Base-by-base conservation (phyloP, 2,329 filamentous ascomycete genomes). In the Claviceps sp. region DNA sequence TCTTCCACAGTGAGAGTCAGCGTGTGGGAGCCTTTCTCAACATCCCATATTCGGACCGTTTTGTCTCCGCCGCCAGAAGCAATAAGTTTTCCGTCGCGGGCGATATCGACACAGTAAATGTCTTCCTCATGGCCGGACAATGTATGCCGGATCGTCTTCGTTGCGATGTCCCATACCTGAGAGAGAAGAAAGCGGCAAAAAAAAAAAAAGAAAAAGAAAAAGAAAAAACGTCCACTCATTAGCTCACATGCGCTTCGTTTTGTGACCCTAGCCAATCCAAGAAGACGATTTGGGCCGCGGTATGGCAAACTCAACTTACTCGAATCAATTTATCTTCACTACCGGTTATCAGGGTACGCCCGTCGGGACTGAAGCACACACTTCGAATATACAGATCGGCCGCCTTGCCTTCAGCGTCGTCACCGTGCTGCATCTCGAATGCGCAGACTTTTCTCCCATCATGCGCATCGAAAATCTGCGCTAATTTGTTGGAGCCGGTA, bases 41-140 rank as follows among this genome's bases (percentile, higher is more conserved):
- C 89, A 67, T 97, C 91, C 93, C 93, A 98, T 1, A 98, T 81
- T 53, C 91, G 85, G 52, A 97, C 93, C 14, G 89, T 96, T 60
- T 93, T 79, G 62, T 98, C 93, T 53, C 91, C 93, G 66, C 88
- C 94, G 47, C 93, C 93, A 7, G 93, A 97, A 5, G 91, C 93
- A 61, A 98, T 97, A 53, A 89, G 88, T 50, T 88, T 85, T 38
- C 91, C 91, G 61, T 96, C 94, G 43, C 88, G 84, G 37, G 91
- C 87, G 68, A 95, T 97, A 69, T 97, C 91, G 4, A 97, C 76
- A 5, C 88, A 95, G 70, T 97, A 97, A 57, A 98, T 97, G 59
- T 97, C 93, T 69, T 97, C 91, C 69, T 98, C 93, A 69, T 98
- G 93, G 22, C 93, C 93, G n/a, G 84, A 78, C 70, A 98, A 97